Base-by-base conservation (phyloP, 768 basidiomycete genomes). In the Hygrocybe coccinea region DNA sequence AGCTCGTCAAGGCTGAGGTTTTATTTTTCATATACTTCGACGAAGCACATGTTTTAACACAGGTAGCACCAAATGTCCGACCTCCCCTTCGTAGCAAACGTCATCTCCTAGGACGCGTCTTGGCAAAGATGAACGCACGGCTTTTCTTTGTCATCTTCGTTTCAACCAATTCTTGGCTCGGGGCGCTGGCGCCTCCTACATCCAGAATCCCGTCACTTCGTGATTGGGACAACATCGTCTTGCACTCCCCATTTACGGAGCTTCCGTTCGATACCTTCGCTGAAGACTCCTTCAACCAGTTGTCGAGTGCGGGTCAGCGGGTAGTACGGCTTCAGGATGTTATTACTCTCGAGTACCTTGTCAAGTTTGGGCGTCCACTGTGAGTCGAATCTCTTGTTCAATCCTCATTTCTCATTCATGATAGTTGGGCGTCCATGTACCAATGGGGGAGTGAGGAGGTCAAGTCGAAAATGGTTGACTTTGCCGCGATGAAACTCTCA, bases 351-450 rank as follows among this genome's bases (percentile, higher is more conserved):
- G 52, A 43, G 5, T 54, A 43, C 24, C 29, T 45, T 25, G 43
- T 54, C 38, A 54, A 54, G 43, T 54, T 54, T 33, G 52, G 52
- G 15, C 52, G 52, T 44, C 52, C 52, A 15, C 38, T 54, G 52
- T 54, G 25, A 54, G 52, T 21, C 33, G 8, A n/a, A 17, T 34
- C 19, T 15, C 29, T 4, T 29, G 29, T 29, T 8, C 29, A 29
- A 29, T 29, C 5, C 17, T 43, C 22, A 46, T 54, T 17, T 54
- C 38, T 45, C n/a, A 54, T 43, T 44, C 41, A 21, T 43, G 2
- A 54, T 29, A 54, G 52, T 5, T 54, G 52, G 52, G 38, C 38
- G 25, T 54, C 52, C 37, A 14, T 54, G 21, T 54, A 54, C 35
- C 24, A 54, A 45, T 29, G 41, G 9, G 52, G 52, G 12, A 45